These are phyloP conservation scores for Lepidium aucheri DNA, from an alignment of 345 rosid genomes.

Conservation along the genomic window DNA sequence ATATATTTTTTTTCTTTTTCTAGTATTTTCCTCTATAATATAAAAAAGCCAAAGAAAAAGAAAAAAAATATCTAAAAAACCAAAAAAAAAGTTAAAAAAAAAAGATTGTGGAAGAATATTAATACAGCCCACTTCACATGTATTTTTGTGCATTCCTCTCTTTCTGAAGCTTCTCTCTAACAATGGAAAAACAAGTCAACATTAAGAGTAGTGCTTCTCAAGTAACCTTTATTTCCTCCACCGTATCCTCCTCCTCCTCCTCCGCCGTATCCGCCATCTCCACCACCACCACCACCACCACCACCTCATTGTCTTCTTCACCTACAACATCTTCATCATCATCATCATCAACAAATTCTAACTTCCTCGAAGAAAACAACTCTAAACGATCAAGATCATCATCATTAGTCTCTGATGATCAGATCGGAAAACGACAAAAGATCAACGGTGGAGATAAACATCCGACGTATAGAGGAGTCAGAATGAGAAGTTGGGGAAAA, in stretches of 20 bases:
- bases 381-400: constrained; percentile 16
- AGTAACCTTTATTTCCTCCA: constrained; percentile 3
- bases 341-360: constrained; percentile 6
- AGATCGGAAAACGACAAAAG: constrained; percentile 22
- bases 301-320: constrained; percentile 21
- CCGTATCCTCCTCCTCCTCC: not conserved
- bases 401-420: not conserved
- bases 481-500: constrained; percentile 87
- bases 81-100: not conserved
- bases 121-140: constrained; percentile 29
- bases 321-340: constrained; percentile 25
- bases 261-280: not conserved
- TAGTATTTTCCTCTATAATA: constrained; percentile 11
- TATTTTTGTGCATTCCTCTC: constrained; percentile 24
- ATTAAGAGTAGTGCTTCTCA: constrained; percentile 35
- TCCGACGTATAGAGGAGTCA: constrained; percentile 56
- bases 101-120: constrained; percentile 20
- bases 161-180: constrained; percentile 23
- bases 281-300: not conserved
- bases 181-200: constrained; percentile 35
- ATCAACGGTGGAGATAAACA: constrained; percentile 29
- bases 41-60: constrained; percentile 12
- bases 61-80: too few relatives aligned
- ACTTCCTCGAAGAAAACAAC: not conserved
- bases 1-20: not conserved